Conservation (phyloP, 352 stramenopile species). For the Pythium oligandrum region DNA sequence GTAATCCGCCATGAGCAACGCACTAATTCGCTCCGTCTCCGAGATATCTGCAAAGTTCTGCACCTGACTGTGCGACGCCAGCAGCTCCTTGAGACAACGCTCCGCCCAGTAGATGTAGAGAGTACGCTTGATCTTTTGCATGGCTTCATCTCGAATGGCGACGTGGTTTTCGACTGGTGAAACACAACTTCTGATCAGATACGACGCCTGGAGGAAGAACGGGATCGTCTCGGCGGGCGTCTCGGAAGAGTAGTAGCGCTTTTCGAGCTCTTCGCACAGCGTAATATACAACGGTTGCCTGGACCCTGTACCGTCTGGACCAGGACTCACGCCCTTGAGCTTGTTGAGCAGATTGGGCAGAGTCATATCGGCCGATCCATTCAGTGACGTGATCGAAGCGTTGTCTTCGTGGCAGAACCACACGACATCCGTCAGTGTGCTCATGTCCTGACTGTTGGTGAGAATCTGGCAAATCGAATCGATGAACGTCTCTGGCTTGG, state of each 20-base stretch:
- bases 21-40: constrained; percentile 44
- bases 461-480: constrained; percentile 47
- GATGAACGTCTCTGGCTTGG: constrained; percentile 33
- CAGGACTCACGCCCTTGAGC: constrained; percentile 27
- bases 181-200: constrained; percentile 54
- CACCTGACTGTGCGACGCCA: constrained; percentile 48
- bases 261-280: constrained; percentile 54
- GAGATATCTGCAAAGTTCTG: constrained; percentile 38
- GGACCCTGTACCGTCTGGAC: constrained; percentile 13
- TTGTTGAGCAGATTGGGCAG: constrained; percentile 58
- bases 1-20: constrained; percentile 73
- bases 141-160: constrained; percentile 29
- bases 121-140: constrained; percentile 36
- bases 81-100: constrained; percentile 45
- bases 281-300: constrained; percentile 56
- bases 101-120: constrained; percentile 59
- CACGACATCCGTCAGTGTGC: constrained; percentile 66
- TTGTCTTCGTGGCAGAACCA: constrained; percentile 82
- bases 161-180: constrained; percentile 41
- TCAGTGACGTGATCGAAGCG: constrained; percentile 40
- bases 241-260: constrained; percentile 24
- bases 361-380: constrained; percentile 38
- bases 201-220: constrained; percentile 51
- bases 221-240: constrained; percentile 16
- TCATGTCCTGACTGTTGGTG: constrained; percentile 44